Percentiles rank a stretch among this genome's conserved stretches.
phyloP scores from a whole-genome alignment of 2,329 filamentous ascomycete genomes.

The Botrytis aclada region DNA sequence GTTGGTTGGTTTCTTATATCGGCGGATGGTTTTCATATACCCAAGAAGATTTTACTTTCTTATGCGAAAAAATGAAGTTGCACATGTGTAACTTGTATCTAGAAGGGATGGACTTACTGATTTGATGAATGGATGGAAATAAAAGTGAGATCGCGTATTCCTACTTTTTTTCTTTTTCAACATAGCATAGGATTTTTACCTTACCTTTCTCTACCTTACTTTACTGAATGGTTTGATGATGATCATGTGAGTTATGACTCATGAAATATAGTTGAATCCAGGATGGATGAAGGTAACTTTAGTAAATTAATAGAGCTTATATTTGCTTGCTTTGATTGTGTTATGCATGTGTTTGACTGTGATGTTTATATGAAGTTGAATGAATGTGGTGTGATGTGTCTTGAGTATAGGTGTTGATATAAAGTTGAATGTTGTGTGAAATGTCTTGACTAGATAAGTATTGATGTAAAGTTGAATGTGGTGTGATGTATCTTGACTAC shows the following conservation, averaged over 20 bases:
- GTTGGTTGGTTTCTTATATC: background rate
- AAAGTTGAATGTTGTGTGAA: no score
- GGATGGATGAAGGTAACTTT: background rate
- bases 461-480: no score
- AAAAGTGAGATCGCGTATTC: background rate
- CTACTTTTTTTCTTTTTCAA: background rate
- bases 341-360: background rate
- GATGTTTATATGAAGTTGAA: background rate
- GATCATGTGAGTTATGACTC: background rate
- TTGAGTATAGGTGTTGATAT: background rate
- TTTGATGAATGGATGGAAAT: background rate
- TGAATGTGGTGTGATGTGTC: background rate
- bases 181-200: background rate
- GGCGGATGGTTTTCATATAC: background rate
- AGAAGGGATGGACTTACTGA: background rate
- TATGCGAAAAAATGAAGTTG: background rate
- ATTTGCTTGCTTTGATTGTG: background rate
- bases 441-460: no score
- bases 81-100: background rate
- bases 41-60: background rate
- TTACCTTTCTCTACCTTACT: background rate
- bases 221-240: background rate
- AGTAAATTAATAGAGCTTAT: background rate
- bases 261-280: slow-evolving; percentile 8
- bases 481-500: no score